Evolutionary conservation across 2,329 filamentous ascomycete species (phyloP).

Genomic region (Aureobasidium namibiae): DNA sequence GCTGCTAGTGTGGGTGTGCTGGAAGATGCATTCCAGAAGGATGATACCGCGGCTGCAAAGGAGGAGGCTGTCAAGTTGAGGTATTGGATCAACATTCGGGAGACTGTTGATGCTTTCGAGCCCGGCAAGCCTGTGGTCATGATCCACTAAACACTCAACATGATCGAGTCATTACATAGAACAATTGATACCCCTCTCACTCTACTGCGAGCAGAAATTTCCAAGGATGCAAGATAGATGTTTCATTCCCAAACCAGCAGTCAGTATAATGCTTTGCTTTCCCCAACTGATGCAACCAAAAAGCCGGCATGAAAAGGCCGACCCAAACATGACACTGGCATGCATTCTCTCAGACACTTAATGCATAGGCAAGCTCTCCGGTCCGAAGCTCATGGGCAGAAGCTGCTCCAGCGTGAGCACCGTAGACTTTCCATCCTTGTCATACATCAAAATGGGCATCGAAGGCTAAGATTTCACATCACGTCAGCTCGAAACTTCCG

Average conservation of each 20-base stretch:
- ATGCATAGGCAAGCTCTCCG: slow-evolving; percentile 32
- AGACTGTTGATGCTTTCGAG: slow-evolving; percentile 78
- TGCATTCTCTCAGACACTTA: neutral
- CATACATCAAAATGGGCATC: slow-evolving; percentile 86
- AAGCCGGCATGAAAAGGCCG: neutral
- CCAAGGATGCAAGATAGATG: neutral
- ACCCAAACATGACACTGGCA: neutral
- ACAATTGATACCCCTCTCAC: slow-evolving; percentile 12
- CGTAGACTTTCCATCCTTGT: slow-evolving; percentile 65
- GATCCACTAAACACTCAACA: slow-evolving; percentile 38
- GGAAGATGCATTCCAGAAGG: slow-evolving; percentile 55
- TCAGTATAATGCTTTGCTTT: neutral
- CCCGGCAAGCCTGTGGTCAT: slow-evolving; percentile 56
- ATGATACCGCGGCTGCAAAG: slow-evolving; percentile 59
- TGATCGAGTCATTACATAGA: neutral
- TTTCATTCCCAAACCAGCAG: neutral
- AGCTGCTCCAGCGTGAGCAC: slow-evolving; percentile 60
- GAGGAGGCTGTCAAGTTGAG: slow-evolving; percentile 66
- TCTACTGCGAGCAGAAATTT: neutral
- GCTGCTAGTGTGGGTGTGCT: slow-evolving; percentile 53
- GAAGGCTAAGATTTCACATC: slow-evolving; percentile 31
- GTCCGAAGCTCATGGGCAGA: slow-evolving; percentile 47
- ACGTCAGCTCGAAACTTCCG: too few relatives aligned
- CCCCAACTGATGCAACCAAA: neutral
- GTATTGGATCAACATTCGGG: slow-evolving; percentile 85